A percentile compares a stretch with the other conserved stretches of the same genome.
These are phyloP conservation scores for Phytophthora tentaculata DNA, from an alignment of 352 stramenopile species.

Conservation along the genomic window DNA sequence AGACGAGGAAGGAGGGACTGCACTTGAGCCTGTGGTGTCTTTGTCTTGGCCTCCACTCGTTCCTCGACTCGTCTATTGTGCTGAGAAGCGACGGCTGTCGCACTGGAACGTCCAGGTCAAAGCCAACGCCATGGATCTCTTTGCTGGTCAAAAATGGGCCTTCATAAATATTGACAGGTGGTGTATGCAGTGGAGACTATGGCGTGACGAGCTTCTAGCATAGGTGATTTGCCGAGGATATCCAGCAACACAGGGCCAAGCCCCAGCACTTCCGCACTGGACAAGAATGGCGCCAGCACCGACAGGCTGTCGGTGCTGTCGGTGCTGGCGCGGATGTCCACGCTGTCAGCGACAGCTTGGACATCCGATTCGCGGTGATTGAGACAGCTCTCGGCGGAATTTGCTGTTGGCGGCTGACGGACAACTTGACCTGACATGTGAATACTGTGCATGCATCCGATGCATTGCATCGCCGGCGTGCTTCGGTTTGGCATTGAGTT, in stretches of 20 bases:
- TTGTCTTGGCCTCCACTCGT: slow-evolving; percentile 30
- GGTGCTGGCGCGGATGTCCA: too few relatives aligned
- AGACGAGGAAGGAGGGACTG: slow-evolving; percentile 33
- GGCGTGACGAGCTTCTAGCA: background rate
- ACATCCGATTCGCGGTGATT: slow-evolving; percentile 14
- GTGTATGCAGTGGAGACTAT: slow-evolving; percentile 11
- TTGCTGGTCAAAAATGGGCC: slow-evolving; percentile 27
- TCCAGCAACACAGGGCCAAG: slow-evolving; percentile 9
- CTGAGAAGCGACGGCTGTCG: slow-evolving; percentile 16
- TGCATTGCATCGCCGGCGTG: too few relatives aligned
- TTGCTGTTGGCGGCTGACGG: slow-evolving; percentile 2
- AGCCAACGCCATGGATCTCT: slow-evolving; percentile 10
- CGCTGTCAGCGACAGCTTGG: slow-evolving; percentile 22
- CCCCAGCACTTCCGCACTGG: slow-evolving; percentile 13
- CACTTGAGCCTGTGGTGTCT: slow-evolving; percentile 17
- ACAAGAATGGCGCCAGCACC: slow-evolving; percentile 27
- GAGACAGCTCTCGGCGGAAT: slow-evolving; percentile 18
- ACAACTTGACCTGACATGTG: background rate
- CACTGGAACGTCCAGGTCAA: slow-evolving; percentile 9
- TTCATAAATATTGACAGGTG: slow-evolving; percentile 21
- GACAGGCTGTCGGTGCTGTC: too few relatives aligned
- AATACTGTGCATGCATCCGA: background rate
- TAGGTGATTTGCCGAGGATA: slow-evolving; percentile 19
- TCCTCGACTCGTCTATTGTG: slow-evolving; percentile 38
- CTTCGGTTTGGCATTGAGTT: too few relatives aligned